These are phyloP conservation scores for Eremothecium cymbalariae DNA, from an alignment of 1,139 yeast genomes.

Conservation along the genomic window DNA sequence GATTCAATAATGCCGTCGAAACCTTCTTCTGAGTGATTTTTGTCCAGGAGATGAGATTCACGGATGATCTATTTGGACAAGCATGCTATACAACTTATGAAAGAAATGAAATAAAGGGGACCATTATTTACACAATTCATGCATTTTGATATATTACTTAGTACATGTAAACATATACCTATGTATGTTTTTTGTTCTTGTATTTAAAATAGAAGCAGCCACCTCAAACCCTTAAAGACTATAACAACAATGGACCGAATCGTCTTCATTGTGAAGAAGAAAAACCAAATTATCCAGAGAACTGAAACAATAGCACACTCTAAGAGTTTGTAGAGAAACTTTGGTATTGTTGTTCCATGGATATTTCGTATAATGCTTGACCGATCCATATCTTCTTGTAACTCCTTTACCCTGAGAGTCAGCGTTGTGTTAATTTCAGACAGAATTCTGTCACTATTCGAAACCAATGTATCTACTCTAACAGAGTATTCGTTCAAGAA, in stretches of 20 bases:
- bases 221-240: slow-evolving; percentile 37
- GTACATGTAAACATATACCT: too few relatives aligned
- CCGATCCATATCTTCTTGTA: slow-evolving; percentile 61
- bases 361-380: slow-evolving; percentile 35
- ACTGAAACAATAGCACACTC: slow-evolving; percentile 53
- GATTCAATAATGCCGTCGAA: too few relatives aligned
- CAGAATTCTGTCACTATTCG: slow-evolving; percentile 64
- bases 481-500: slow-evolving; percentile 29
- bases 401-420: slow-evolving; percentile 58
- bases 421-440: slow-evolving; percentile 80
- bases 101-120: too few relatives aligned
- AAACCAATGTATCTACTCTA: slow-evolving; percentile 50
- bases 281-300: slow-evolving; percentile 64
- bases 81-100: too few relatives aligned
- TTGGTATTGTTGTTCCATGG: slow-evolving; percentile 32
- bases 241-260: slow-evolving; percentile 33
- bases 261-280: slow-evolving; percentile 48
- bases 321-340: slow-evolving; percentile 37
- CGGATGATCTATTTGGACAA: too few relatives aligned
- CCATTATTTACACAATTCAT: too few relatives aligned
- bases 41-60: too few relatives aligned
- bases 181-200: too few relatives aligned
- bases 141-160: too few relatives aligned
- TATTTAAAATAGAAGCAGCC: too few relatives aligned
- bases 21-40: too few relatives aligned